Evolutionary conservation across 768 basidiomycete genomes (phyloP).

Genomic region (Scleroderma bovista): DNA sequence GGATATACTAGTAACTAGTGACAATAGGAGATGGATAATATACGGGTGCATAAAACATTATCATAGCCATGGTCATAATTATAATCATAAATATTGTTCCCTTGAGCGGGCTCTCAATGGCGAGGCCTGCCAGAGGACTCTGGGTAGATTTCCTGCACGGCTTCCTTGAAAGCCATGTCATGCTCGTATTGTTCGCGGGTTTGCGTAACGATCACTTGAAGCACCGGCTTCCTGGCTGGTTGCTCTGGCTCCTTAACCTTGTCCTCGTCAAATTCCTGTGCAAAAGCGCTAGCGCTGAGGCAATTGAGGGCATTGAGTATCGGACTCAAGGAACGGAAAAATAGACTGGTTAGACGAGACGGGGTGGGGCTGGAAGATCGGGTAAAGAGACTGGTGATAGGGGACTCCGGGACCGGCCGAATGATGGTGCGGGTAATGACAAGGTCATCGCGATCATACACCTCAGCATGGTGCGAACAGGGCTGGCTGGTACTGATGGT

Average conservation of each 20-base stretch:
- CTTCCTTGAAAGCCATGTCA: constrained; percentile 28
- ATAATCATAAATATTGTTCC: not conserved
- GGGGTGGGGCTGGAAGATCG: constrained; percentile 27
- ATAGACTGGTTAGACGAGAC: constrained; percentile 21
- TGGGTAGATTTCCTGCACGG: constrained; percentile 21
- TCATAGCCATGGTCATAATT: not conserved
- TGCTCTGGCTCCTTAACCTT: constrained; percentile 15
- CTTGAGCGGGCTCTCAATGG: not conserved
- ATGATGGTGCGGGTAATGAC: constrained; percentile 34
- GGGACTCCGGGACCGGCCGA: constrained; percentile 26
- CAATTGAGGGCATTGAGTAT: constrained; percentile 29
- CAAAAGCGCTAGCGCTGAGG: constrained; percentile 28
- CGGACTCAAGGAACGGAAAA: constrained; percentile 18
- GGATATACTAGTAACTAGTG: not conserved
- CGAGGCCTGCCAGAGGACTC: constrained; percentile 16
- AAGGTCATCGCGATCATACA: constrained; percentile 26
- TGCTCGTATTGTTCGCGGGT: constrained; percentile 29
- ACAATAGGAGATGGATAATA: not conserved
- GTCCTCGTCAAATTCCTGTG: constrained; percentile 25
- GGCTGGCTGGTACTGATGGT: not conserved
- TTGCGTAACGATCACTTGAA: constrained; percentile 31
- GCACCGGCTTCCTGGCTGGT: constrained; percentile 13
- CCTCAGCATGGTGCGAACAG: constrained; percentile 17
- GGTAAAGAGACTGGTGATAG: constrained; percentile 22
- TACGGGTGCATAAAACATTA: not conserved